Base-by-base conservation (phyloP, 2,329 filamentous ascomycete genomes). In the Stylonectria norvegica region DNA sequence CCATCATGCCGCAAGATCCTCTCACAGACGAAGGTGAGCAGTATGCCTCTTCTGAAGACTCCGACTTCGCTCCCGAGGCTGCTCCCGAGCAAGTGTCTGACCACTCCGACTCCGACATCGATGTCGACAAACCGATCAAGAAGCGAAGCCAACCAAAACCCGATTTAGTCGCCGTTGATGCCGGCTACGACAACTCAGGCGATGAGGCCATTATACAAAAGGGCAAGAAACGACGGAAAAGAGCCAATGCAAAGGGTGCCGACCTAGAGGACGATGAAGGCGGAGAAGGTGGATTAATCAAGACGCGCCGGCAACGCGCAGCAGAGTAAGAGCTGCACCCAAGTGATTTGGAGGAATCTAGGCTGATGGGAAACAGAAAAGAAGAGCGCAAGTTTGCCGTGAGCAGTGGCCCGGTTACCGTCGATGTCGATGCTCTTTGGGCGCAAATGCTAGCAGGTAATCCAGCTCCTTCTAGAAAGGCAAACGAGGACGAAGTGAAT, bases 381-480 rank as follows among this genome's bases (percentile, higher is more conserved):
- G 75, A 72, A 45, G 80, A 84, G 56, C 71, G 71, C 37, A 76
- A 73, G 45, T 66, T 71, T 9, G 66, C 73, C 3, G 67, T 70
- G 2, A 72, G 66, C 30, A 73, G 66, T 1, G 80, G 76, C 0
- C 79, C 78, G 0, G 77, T 85, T 17, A 88, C 84, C 3, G 68
- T 87, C 32, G 79, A 89, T 46, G 82, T 89, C 32, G 82, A 89
- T 49, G 78, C 79, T 17, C 61, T 89, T 2, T 89, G 83, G 82
- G 72, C 75, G 34, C 72, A 79, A 50, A 85, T 88, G 82, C 73
- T 71, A 16, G 64, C 74, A 20, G 73, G 63, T 20, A 52, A 56
- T 5, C 36, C 55, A 4, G 33, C 45, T 9, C 40, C 41, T 14
- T 28, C 12, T 7, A 47, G n/a, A 16, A 42, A 42, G 14, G 8